These are phyloP conservation scores for Neonectria sp. DNA, from an alignment of 2,329 filamentous ascomycete species.

Conservation along the genomic window DNA sequence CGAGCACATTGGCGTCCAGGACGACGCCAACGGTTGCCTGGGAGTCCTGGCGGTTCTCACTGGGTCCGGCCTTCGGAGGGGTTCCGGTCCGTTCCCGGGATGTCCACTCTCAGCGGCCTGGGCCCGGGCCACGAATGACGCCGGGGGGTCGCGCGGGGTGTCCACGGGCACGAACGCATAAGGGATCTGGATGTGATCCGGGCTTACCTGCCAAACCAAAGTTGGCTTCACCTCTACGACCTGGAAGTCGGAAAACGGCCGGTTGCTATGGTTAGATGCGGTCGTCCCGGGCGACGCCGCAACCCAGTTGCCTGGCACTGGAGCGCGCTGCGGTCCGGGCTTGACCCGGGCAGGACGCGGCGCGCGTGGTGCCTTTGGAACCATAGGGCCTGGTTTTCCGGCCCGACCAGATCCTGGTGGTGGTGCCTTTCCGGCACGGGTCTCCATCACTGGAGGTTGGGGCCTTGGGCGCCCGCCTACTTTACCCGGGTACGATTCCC, in stretches of 20 bases:
- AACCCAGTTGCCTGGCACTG: neutral
- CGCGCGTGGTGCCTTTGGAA: neutral
- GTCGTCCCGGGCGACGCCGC: neutral
- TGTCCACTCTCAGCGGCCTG: neutral
- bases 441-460: neutral
- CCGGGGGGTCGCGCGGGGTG: neutral
- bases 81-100: neutral
- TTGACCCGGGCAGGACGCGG: neutral
- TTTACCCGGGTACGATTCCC: conserved; percentile 19
- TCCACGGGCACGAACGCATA: neutral
- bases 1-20: neutral
- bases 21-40: neutral
- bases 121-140: neutral
- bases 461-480: conserved; percentile 12
- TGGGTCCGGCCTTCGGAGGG: neutral
- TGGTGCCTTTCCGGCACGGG: neutral
- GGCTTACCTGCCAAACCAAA: neutral
- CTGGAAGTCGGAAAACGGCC: neutral
- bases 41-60: neutral
- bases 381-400: neutral
- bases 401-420: neutral
- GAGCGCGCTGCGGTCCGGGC: neutral
- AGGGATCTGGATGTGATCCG: neutral
- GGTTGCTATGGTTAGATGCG: neutral
- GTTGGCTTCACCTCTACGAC: neutral